Evolutionary conservation across 2,329 filamentous ascomycete genomes (phyloP), one percentile per base, ranked within the genome.

Genomic region (Aspergillaceae sp.): DNA sequence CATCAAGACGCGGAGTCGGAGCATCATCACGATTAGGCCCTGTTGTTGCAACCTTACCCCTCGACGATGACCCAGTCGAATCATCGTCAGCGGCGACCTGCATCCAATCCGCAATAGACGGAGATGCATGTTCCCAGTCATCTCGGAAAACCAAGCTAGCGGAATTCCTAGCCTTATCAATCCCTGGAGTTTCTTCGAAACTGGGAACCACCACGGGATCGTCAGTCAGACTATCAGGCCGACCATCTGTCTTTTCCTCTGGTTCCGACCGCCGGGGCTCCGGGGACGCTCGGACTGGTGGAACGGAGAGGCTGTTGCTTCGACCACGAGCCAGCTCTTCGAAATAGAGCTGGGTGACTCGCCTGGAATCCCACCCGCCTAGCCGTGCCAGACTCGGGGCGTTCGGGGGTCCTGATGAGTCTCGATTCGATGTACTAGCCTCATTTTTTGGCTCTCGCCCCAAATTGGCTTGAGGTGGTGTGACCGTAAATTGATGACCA

Each of bases 321-420:
- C 58, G 57, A 9, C 62, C 64, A 34, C 62, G 61, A 10, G 67
- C 63, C 49, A 75, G 56, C 48, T 76, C 68, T 47, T 76, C 71
- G 4, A 80, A 59, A 56, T 77, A 79, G n/a, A 76, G 67, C 49
- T 76, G 74, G 3, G 74, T 76, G 2, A 75, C 73, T 47, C 74
- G 74, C 46, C 73, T 75, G 1, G 75, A 74, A 43, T 76, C 74
- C 72, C 75, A 79, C 32, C 72, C 69, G 5, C 72, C 72, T 48
- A 75, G 68, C 51, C 73, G 72, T n/a, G 73, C 74, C 44, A 80
- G 60, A 43, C 73, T 71, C 9, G 76, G 75, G 7, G 75, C 74
- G n/a, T 71, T 65, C 4, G 68, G 65, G 35, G 74, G 65, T 4
- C 72, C 61, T 47, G 72, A 67, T 4, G 62, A 58, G 41, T 65